Conservation (phyloP, 129 eudicot species). For the Deinandra increscens region DNA sequence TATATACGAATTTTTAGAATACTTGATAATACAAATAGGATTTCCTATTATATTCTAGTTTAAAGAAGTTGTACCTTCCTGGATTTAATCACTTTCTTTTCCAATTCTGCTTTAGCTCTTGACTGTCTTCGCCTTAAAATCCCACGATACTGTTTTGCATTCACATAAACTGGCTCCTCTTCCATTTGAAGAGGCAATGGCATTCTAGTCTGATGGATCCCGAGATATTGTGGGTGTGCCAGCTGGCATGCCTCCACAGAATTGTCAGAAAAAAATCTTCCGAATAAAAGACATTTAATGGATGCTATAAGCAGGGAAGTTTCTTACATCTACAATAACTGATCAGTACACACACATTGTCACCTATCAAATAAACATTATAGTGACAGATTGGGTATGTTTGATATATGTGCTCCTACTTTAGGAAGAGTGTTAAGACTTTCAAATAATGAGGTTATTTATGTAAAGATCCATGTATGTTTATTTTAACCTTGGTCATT, state of each 20-base stretch:
- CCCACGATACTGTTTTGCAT: constrained; percentile 78
- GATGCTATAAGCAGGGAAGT: background rate
- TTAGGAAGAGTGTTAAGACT: background rate
- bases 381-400: background rate
- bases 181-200: constrained; percentile 65
- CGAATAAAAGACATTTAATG: background rate
- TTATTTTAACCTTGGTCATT: background rate
- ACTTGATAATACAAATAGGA: background rate
- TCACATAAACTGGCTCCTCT: constrained; percentile 77
- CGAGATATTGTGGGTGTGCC: constrained; percentile 58
- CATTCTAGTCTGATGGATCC: constrained; percentile 52
- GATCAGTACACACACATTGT: background rate
- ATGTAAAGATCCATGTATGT: background rate
- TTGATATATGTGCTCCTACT: background rate
- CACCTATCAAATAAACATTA: background rate
- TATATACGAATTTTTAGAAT: too few relatives aligned
- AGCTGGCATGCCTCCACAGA: constrained; percentile 30
- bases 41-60: too few relatives aligned
- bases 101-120: constrained; percentile 73
- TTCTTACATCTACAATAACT: background rate
- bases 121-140: constrained; percentile 73
- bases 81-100: constrained; percentile 53
- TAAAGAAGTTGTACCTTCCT: constrained; percentile 47
- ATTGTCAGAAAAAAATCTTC: constrained; percentile 2
- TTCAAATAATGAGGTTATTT: background rate